phyloP scores from a whole-genome alignment of 768 basidiomycete genomes.

The Russula sp. region DNA sequence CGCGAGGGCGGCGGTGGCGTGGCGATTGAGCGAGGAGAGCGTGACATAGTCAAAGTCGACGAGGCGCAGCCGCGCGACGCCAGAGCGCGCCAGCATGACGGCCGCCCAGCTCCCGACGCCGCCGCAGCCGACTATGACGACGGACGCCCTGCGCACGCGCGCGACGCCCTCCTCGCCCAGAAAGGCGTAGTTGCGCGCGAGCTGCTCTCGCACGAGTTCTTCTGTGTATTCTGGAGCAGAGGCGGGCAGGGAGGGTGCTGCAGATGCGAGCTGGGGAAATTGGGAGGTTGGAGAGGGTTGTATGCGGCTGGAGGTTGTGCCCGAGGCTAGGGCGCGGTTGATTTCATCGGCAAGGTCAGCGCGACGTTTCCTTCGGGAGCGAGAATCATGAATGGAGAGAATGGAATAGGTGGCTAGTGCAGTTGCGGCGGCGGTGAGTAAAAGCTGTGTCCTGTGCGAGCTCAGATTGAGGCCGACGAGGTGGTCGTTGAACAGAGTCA shows the following conservation, averaged over 20 bases:
- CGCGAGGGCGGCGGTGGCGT: constrained; percentile 80
- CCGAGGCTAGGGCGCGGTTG: constrained; percentile 40
- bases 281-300: constrained; percentile 4
- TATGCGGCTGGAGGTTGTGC: neutral
- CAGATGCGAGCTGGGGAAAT: neutral
- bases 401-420: constrained; percentile 55
- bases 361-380: constrained; percentile 43
- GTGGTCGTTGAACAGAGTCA: constrained; percentile 2
- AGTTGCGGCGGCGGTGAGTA: constrained; percentile 58
- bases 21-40: constrained; percentile 89
- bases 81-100: constrained; percentile 89
- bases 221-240: constrained; percentile 53
- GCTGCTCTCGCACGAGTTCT: constrained; percentile 77
- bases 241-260: neutral
- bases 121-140: constrained; percentile 91
- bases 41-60: constrained; percentile 97
- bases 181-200: constrained; percentile 92
- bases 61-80: constrained; percentile 70
- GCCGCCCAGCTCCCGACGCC: constrained; percentile 97
- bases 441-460: constrained; percentile 59
- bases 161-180: constrained; percentile 87
- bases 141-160: constrained; percentile 63
- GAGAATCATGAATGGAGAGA: constrained; percentile 52
- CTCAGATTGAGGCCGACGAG: constrained; percentile 25
- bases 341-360: constrained; percentile 54